A percentile compares a stretch with the other conserved stretches of the same genome.
These are phyloP conservation scores for Brettanomyces anomalus DNA, from an alignment of 805 yeast species.

Conservation along the genomic window DNA sequence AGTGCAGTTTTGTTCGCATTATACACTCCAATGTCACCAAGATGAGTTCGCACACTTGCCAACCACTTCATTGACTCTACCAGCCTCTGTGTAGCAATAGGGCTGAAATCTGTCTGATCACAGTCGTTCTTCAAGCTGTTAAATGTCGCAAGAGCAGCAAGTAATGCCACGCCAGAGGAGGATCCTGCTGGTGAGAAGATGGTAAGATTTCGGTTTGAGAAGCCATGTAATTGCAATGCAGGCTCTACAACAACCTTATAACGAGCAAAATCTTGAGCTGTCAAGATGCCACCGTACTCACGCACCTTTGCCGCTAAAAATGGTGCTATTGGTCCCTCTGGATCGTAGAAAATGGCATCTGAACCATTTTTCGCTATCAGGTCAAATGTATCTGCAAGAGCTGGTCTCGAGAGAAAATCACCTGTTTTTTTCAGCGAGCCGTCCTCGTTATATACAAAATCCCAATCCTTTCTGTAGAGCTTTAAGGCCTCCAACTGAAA, in stretches of 20 bases:
- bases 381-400: conserved; percentile 58
- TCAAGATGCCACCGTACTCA: conserved; percentile 58
- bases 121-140: conserved; percentile 28
- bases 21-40: conserved; percentile 53
- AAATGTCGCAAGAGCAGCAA: conserved; percentile 65
- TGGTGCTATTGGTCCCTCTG: conserved; percentile 64
- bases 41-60: conserved; percentile 74
- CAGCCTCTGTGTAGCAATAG: conserved; percentile 51
- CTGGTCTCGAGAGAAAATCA: conserved; percentile 50
- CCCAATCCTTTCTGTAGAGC: conserved; percentile 40
- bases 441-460: conserved; percentile 34
- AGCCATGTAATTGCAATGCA: conserved; percentile 32
- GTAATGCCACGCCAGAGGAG: conserved; percentile 74
- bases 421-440: conserved; percentile 37
- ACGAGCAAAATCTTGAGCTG: conserved; percentile 52
- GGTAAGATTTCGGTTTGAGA: conserved; percentile 17
- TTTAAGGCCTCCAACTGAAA: conserved; percentile 26
- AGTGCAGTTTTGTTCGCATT: conserved; percentile 18
- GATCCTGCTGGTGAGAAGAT: conserved; percentile 62
- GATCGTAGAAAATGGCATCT: conserved; percentile 73
- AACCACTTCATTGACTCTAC: conserved; percentile 92
- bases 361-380: conserved; percentile 71
- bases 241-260: conserved; percentile 45
- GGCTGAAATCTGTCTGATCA: conserved; percentile 34
- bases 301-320: conserved; percentile 42